These are phyloP conservation scores for Calonectria pauciramosa DNA, from an alignment of 2,329 filamentous ascomycete genomes.

Conservation along the genomic window DNA sequence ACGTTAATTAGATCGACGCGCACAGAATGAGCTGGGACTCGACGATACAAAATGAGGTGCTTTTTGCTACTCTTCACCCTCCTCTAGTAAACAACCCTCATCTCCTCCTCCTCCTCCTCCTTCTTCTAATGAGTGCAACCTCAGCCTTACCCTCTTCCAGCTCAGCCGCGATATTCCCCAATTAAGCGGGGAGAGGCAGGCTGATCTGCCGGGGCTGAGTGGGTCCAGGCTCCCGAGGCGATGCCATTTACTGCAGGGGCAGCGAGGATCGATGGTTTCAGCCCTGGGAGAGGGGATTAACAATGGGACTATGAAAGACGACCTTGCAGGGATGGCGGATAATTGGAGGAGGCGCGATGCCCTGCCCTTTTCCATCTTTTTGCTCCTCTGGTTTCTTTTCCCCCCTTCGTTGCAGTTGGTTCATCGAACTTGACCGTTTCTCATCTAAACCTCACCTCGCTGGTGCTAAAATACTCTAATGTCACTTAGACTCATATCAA, in stretches of 20 bases:
- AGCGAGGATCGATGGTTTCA: neutral
- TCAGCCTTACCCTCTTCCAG: neutral
- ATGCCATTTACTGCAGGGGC: neutral
- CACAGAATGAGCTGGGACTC: neutral
- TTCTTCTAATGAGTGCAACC: neutral
- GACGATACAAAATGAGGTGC: neutral
- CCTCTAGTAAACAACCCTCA: neutral
- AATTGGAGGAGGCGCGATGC: neutral
- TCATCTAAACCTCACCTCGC: neutral
- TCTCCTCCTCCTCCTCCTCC: no score
- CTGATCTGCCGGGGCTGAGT: neutral
- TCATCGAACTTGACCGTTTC: neutral
- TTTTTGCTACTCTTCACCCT: no score
- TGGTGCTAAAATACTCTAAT: neutral
- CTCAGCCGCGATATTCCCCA: neutral
- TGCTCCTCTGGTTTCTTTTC: neutral
- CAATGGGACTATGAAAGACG: neutral
- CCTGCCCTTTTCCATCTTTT: neutral
- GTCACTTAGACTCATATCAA: neutral
- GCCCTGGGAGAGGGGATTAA: conserved; percentile 3
- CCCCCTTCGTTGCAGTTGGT: neutral
- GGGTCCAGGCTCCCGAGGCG: neutral
- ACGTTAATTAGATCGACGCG: neutral
- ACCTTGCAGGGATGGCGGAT: neutral
- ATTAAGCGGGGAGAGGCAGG: neutral